phyloP scores from a whole-genome alignment of 2,329 filamentous ascomycete genomes.

The Talaromyces rugulosus region DNA sequence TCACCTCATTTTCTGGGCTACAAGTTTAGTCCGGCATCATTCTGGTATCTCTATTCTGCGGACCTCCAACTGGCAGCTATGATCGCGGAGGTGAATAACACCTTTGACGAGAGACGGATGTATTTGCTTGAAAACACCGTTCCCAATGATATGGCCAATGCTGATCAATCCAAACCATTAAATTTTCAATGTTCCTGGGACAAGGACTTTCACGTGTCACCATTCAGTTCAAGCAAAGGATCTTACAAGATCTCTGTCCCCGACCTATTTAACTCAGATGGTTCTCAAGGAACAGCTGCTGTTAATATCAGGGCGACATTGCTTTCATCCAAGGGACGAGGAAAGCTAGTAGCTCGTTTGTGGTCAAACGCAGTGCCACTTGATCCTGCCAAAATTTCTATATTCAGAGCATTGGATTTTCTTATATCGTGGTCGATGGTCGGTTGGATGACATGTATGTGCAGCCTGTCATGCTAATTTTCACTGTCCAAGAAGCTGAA shows the following conservation, averaged over 20 bases:
- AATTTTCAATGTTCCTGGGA: constrained; percentile 1
- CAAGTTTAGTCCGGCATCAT: constrained; percentile 6
- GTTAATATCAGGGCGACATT: constrained; percentile 5
- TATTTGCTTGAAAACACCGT: neutral
- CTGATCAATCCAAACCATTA: neutral
- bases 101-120: constrained; percentile 3
- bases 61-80: neutral
- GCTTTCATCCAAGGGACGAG: neutral
- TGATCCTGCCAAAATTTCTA: neutral
- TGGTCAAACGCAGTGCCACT: constrained; percentile 5
- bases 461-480: neutral
- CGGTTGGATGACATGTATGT: constrained; percentile 1
- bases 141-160: neutral
- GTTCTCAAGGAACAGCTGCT: neutral
- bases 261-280: neutral
- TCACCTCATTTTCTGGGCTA: constrained; percentile 4
- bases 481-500: neutral
- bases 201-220: constrained; percentile 8
- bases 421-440: constrained; percentile 1
- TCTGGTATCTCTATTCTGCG: constrained; percentile 7
- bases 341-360: constrained; percentile 3
- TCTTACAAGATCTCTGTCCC: constrained; percentile 1
- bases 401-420: neutral
- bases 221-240: constrained; percentile 3
- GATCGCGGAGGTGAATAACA: constrained; percentile 6